These are phyloP conservation scores for Globisporangium apiculatum DNA, from an alignment of 352 stramenopile species.

Conservation along the genomic window DNA sequence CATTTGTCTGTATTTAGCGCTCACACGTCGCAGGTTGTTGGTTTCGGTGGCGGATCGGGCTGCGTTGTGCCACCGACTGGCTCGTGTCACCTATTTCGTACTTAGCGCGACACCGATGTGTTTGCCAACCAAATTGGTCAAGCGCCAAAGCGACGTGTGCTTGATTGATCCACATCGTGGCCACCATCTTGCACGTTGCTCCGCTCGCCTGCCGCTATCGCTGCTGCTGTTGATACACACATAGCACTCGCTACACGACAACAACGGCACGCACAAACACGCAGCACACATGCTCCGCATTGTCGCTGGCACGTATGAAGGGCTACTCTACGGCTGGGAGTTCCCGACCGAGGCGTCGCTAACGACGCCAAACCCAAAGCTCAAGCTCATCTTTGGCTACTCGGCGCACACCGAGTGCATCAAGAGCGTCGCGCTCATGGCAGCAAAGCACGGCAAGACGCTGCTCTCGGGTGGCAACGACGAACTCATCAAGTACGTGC, in stretches of 20 bases:
- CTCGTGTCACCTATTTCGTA: neutral
- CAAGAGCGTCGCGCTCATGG: conserved; percentile 81
- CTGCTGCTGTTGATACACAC: neutral
- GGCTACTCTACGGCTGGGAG: conserved; percentile 83
- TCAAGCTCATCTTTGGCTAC: conserved; percentile 85
- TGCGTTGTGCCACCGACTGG: neutral
- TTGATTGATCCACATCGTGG: neutral
- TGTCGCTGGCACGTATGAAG: conserved; percentile 81
- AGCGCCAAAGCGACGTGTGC: conserved; percentile 3
- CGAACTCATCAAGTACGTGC: conserved; percentile 81
- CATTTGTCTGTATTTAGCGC: neutral
- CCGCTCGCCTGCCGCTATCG: neutral
- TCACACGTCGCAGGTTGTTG: conserved; percentile 29
- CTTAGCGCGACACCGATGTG: conserved; percentile 10
- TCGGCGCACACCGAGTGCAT: conserved; percentile 79
- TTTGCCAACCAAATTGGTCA: conserved; percentile 20
- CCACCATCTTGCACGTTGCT: no score
- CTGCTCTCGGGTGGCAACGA: conserved; percentile 77
- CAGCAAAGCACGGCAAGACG: conserved; percentile 71
- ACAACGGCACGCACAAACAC: neutral
- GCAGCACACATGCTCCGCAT: conserved; percentile 56
- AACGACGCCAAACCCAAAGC: conserved; percentile 30
- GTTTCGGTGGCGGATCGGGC: neutral
- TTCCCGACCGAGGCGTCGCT: conserved; percentile 22
- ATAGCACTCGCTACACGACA: neutral